Evolutionary conservation across 176 grass and related monocot genomes (phyloP), one percentile per base, ranked within the genome.

Genomic region (Stipa capillata): DNA sequence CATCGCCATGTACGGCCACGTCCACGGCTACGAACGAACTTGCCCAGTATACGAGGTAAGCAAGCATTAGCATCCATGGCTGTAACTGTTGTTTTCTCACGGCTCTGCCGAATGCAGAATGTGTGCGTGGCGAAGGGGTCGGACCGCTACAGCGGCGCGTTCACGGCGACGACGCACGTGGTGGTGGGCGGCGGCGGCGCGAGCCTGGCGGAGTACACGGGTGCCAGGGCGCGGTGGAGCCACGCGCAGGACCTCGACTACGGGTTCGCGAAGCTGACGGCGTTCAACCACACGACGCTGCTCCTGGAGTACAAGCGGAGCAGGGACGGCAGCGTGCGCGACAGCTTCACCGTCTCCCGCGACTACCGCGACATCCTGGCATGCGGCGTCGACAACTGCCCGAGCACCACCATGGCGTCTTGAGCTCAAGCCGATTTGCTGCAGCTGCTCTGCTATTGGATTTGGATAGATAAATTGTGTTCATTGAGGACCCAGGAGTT

Each of bases 1-100:
- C 82, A 83, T 96, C 32, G 93, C 90, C 35, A 27, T 96, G 27
- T 96, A 86, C 28, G 93, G 87, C 32, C 87, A 95, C 28, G 92
- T 89, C n/a, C 88, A 94, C 73, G 91, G 89, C 77, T 94, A 98
- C 44, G 95, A 98, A 37, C 84, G 95, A 65, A 98, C 92, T 56
- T 98, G 95, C 65, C 95, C 90, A 20, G 87, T 94, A 51, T 98
- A 89, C 28, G 72, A 94, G 90, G 92, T 97, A 78, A 8, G 8
- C 39, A 21, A 18, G 7, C 39, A 43, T n/a, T n/a, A n/a, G n/a
- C n/a, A n/a, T n/a, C n/a, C n/a, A n/a, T n/a, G n/a, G n/a, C n/a
- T n/a, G n/a, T n/a, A n/a, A n/a, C n/a, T n/a, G n/a, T n/a, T n/a
- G n/a, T n/a, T n/a, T n/a, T n/a, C n/a, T n/a, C n/a, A n/a, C n/a